A percentile compares a stretch with the other conserved stretches of the same genome.
phyloP scores from a whole-genome alignment of 345 rosid genomes.

The Passiflora organensis region DNA sequence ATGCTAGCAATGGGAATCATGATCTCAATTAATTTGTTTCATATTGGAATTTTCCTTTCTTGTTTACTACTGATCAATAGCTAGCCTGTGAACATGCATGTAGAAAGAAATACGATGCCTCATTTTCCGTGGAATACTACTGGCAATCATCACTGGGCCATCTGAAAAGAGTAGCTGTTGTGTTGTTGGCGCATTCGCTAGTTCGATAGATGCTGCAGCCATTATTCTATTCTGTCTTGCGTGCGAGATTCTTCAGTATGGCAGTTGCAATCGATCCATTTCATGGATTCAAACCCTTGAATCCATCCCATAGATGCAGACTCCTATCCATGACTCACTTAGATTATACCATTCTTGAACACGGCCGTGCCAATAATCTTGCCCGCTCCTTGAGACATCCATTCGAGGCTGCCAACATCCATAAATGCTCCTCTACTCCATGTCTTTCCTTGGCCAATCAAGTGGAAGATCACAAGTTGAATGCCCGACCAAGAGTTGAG shows the following conservation, averaged over 20 bases:
- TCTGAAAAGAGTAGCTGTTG: neutral
- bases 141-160: neutral
- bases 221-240: conserved; percentile 4
- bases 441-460: conserved; percentile 46
- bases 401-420: conserved; percentile 46
- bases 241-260: too few relatives aligned
- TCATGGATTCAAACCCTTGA: too few relatives aligned
- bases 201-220: neutral
- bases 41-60: too few relatives aligned
- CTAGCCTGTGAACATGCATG: neutral
- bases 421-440: conserved; percentile 71
- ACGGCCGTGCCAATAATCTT: conserved; percentile 34
- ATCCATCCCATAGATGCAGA: too few relatives aligned
- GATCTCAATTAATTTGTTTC: too few relatives aligned
- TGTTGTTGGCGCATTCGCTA: too few relatives aligned
- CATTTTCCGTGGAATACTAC: neutral
- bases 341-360: too few relatives aligned
- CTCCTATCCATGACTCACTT: too few relatives aligned
- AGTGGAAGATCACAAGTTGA: conserved; percentile 48
- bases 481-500: conserved; percentile 45
- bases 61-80: too few relatives aligned
- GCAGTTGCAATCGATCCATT: too few relatives aligned
- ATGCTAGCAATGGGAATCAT: too few relatives aligned
- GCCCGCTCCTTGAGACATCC: conserved; percentile 43
- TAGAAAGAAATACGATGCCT: neutral